Conservation (phyloP, 2,329 filamentous ascomycete species). For the Endoconidiophora laricicola region DNA sequence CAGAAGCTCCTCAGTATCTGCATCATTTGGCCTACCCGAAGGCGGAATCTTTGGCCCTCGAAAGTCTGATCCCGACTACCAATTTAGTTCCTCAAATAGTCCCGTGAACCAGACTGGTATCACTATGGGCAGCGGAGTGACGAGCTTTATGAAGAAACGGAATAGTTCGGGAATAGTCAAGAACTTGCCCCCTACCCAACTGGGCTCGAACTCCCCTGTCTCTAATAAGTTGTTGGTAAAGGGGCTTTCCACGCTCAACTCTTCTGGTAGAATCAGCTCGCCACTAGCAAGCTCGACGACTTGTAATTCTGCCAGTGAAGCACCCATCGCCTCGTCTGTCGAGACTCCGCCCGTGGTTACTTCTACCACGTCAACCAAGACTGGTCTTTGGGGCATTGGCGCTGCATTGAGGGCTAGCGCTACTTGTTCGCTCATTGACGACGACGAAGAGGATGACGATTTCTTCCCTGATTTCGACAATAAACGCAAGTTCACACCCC, state of each 20-base stretch:
- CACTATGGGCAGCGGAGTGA: conserved; percentile 24
- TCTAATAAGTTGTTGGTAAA: conserved; percentile 1
- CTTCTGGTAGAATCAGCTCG: conserved; percentile 1
- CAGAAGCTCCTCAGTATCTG: conserved; percentile 25
- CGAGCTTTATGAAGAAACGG: conserved; percentile 18
- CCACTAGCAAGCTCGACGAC: conserved; percentile 7
- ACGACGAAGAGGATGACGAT: conserved; percentile 34
- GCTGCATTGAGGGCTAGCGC: conserved; percentile 18
- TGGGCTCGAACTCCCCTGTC: neutral
- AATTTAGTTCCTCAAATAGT: conserved; percentile 9
- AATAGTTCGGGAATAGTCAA: conserved; percentile 3
- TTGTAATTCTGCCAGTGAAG: neutral
- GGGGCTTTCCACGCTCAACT: neutral
- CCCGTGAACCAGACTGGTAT: conserved; percentile 18
- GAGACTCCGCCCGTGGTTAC: conserved; percentile 17
- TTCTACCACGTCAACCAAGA: conserved; percentile 25
- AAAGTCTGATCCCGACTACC: conserved; percentile 15
- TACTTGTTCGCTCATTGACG: conserved; percentile 17
- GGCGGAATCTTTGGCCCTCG: conserved; percentile 15
- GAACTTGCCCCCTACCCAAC: neutral
- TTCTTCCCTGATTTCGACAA: conserved; percentile 37
- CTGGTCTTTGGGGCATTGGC: conserved; percentile 31
- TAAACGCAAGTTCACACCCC: conserved; percentile 16
- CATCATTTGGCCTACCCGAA: conserved; percentile 12
- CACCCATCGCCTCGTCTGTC: conserved; percentile 16